Evolutionary conservation across 192 early-diverging fungal species (phyloP).

Genomic region (Backusella circina): DNA sequence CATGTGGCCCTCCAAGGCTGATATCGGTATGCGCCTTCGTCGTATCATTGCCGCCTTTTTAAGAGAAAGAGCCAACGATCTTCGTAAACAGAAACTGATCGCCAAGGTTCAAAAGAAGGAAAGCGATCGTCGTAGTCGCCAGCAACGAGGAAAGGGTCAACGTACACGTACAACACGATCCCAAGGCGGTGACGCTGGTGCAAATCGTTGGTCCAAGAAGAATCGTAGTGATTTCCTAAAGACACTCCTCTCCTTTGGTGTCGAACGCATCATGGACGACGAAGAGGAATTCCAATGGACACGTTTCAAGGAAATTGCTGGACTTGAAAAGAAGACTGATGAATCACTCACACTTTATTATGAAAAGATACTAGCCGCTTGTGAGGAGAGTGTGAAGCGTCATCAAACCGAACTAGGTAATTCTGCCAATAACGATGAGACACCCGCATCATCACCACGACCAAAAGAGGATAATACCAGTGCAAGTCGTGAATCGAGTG

Average conservation of each 20-base stretch:
- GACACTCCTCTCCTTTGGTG: conserved; percentile 53
- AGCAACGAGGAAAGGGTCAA: conserved; percentile 31
- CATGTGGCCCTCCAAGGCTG: conserved; percentile 58
- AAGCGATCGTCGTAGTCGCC: conserved; percentile 30
- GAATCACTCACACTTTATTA: conserved; percentile 66
- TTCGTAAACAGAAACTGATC: conserved; percentile 28
- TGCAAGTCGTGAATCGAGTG: conserved; percentile 32
- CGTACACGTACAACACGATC: conserved; percentile 32
- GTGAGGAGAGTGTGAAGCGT: conserved; percentile 52
- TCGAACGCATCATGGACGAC: conserved; percentile 37
- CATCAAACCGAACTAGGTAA: conserved; percentile 4
- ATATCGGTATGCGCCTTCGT: conserved; percentile 55
- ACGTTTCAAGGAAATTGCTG: conserved; percentile 64
- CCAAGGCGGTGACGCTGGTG: conserved; percentile 18
- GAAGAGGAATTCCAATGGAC: conserved; percentile 47
- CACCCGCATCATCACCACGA: background rate
- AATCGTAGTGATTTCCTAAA: conserved; percentile 50
- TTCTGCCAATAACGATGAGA: background rate
- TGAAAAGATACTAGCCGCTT: conserved; percentile 53
- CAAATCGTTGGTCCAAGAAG: conserved; percentile 53
- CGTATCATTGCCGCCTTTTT: conserved; percentile 52
- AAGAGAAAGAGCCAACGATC: conserved; percentile 45
- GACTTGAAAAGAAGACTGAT: conserved; percentile 59
- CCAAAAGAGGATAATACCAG: background rate
- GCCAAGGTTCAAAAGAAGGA: conserved; percentile 42